phyloP scores from a whole-genome alignment of 2,329 filamentous ascomycete genomes.

The Colletotrichum sp. region DNA sequence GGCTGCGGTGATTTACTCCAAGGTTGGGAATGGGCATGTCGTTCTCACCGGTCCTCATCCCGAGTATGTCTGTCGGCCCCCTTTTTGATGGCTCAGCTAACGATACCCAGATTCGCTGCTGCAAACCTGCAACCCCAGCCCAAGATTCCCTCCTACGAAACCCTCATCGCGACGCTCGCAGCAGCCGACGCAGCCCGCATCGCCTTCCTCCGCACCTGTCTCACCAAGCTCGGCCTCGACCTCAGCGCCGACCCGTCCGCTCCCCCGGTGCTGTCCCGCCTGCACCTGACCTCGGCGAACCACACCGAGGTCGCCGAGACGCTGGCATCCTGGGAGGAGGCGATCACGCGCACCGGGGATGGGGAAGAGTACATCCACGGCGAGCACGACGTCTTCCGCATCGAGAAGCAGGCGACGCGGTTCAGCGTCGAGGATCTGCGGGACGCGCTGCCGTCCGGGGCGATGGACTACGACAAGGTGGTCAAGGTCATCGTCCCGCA shows the following conservation, averaged over 20 bases:
- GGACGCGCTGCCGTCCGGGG: conserved; percentile 58
- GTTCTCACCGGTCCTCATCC: conserved; percentile 90
- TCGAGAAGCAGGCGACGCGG: conserved; percentile 70
- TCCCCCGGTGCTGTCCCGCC: conserved; percentile 79
- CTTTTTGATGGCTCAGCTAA: background rate
- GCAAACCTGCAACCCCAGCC: conserved; percentile 75
- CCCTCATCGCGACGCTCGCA: conserved; percentile 70
- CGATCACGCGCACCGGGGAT: conserved; percentile 67
- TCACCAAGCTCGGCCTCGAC: conserved; percentile 82
- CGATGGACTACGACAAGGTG: conserved; percentile 76
- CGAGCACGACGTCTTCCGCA: conserved; percentile 82
- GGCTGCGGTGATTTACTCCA: conserved; percentile 84
- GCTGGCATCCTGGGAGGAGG: conserved; percentile 69
- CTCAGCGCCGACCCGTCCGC: conserved; percentile 72
- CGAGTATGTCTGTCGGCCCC: conserved; percentile 63
- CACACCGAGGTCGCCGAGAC: conserved; percentile 71
- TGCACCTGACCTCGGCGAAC: conserved; percentile 79
- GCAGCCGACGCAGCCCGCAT: conserved; percentile 73
- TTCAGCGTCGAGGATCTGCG: conserved; percentile 64
- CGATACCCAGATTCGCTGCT: conserved; percentile 72
- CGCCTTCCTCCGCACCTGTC: conserved; percentile 78
- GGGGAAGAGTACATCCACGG: conserved; percentile 74
- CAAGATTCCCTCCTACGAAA: conserved; percentile 69
- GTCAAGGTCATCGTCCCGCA: conserved; percentile 79
- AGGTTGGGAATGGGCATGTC: conserved; percentile 79